These are phyloP conservation scores for Colletotrichum somersetense DNA, from an alignment of 2,329 filamentous ascomycete genomes.

Conservation along the genomic window DNA sequence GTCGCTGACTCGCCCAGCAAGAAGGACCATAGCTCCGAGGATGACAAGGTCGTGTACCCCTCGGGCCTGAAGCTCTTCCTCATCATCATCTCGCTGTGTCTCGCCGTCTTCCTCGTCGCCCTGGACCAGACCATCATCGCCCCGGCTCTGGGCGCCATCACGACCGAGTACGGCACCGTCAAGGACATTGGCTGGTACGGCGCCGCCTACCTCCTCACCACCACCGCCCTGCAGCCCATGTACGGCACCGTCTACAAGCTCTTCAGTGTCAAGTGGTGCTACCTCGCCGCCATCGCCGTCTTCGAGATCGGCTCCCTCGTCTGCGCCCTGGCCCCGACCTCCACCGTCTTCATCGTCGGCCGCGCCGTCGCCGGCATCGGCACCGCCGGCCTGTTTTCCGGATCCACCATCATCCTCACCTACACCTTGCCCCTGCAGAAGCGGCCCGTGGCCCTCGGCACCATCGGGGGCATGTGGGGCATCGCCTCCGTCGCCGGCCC, in stretches of 20 bases:
- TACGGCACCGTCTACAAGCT: slow-evolving; percentile 64
- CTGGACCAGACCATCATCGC: slow-evolving; percentile 65
- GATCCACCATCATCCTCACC: slow-evolving; percentile 62
- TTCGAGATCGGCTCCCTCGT: slow-evolving; percentile 60
- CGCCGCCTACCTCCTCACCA: slow-evolving; percentile 62
- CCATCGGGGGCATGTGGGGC: slow-evolving; percentile 69
- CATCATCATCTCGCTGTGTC: slow-evolving; percentile 59
- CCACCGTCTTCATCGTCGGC: slow-evolving; percentile 64
- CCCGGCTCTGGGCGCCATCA: slow-evolving; percentile 66
- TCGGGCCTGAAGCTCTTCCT: slow-evolving; percentile 54
- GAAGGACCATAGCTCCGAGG: slow-evolving; percentile 15
- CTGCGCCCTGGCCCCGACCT: slow-evolving; percentile 59
- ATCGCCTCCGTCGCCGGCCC: slow-evolving; percentile 66
- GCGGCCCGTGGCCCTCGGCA: slow-evolving; percentile 66
- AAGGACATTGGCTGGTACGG: slow-evolving; percentile 68
- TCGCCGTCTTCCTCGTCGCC: slow-evolving; percentile 63
- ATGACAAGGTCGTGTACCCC: slow-evolving; percentile 53
- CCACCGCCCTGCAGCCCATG: slow-evolving; percentile 62
- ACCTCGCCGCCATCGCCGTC: slow-evolving; percentile 57
- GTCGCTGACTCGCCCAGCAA: background rate
- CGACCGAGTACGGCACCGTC: slow-evolving; percentile 57
- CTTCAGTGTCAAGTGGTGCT: slow-evolving; percentile 62
- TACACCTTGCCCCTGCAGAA: slow-evolving; percentile 65
- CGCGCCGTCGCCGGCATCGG: slow-evolving; percentile 66
- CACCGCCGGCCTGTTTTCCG: slow-evolving; percentile 64